Percentiles rank a stretch among this genome's conserved stretches.
phyloP scores from a whole-genome alignment of 306 rosid genomes.

The Vigna nakashimae region DNA sequence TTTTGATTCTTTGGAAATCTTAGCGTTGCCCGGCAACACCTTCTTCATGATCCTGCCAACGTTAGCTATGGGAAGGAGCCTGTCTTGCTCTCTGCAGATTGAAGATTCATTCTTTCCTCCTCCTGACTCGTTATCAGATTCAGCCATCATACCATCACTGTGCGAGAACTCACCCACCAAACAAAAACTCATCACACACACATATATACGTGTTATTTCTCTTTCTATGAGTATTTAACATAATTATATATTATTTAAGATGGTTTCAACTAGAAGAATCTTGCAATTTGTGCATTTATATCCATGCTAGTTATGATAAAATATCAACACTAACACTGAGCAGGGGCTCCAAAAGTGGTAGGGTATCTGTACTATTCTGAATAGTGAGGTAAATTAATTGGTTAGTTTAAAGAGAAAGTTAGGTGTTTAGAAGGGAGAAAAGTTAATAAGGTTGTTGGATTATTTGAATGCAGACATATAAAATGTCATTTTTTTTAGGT shows the following conservation, averaged over 20 bases:
- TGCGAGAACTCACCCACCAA: not conserved
- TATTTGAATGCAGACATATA: too few species aligned
- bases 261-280: too few species aligned
- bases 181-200: not conserved
- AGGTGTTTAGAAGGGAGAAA: not conserved
- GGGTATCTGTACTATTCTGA: not conserved
- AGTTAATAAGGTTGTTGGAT: not conserved
- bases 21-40: slow-evolving; percentile 39
- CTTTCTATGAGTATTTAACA: too few species aligned
- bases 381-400: not conserved
- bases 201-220: too few species aligned
- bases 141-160: slow-evolving; percentile 15
- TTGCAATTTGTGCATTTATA: not conserved
- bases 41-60: slow-evolving; percentile 50
- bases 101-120: slow-evolving; percentile 7
- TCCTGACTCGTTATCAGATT: slow-evolving; percentile 44
- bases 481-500: too few species aligned
- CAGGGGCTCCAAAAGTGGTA: not conserved
- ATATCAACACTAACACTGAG: not conserved
- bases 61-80: slow-evolving; percentile 46
- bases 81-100: slow-evolving; percentile 41
- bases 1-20: slow-evolving; percentile 46
- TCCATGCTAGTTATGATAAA: not conserved
- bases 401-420: not conserved
- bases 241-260: too few species aligned